phyloP scores from a whole-genome alignment of 2,329 filamentous ascomycete species.

The Leptoxyphium fumago region DNA sequence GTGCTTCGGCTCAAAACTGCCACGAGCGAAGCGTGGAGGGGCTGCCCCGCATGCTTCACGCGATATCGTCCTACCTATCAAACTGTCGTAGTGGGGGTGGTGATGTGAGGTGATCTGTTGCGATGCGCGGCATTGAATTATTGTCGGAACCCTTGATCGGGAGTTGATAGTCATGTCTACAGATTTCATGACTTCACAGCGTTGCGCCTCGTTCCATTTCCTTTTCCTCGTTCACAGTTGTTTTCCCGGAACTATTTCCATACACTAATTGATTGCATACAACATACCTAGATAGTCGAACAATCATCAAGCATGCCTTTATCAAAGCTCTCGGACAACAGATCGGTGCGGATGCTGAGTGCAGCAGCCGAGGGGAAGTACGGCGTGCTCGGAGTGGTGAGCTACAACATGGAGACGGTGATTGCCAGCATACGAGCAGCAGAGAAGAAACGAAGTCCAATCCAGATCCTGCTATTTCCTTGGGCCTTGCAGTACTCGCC shows the following conservation, averaged over 20 bases:
- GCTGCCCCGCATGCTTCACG: too few species aligned
- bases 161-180: background rate
- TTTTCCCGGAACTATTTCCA: background rate
- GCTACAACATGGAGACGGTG: constrained; percentile 49
- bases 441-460: constrained; percentile 49
- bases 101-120: too few species aligned
- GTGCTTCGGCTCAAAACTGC: too few species aligned
- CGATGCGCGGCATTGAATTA: too few species aligned
- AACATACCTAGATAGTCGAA: too few species aligned
- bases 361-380: constrained; percentile 19
- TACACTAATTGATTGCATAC: background rate
- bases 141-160: background rate
- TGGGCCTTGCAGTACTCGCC: constrained; percentile 57
- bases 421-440: constrained; percentile 54
- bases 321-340: constrained; percentile 13
- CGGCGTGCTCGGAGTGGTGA: constrained; percentile 19
- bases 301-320: constrained; percentile 4
- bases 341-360: constrained; percentile 19
- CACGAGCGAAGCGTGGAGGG: too few species aligned
- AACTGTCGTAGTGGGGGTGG: too few species aligned
- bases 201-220: background rate
- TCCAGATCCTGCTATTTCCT: constrained; percentile 60
- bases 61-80: too few species aligned
- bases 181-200: background rate
- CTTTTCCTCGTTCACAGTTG: background rate